Evolutionary conservation across 2,329 filamentous ascomycete genomes (phyloP).

Genomic region (Xylaria sp.): DNA sequence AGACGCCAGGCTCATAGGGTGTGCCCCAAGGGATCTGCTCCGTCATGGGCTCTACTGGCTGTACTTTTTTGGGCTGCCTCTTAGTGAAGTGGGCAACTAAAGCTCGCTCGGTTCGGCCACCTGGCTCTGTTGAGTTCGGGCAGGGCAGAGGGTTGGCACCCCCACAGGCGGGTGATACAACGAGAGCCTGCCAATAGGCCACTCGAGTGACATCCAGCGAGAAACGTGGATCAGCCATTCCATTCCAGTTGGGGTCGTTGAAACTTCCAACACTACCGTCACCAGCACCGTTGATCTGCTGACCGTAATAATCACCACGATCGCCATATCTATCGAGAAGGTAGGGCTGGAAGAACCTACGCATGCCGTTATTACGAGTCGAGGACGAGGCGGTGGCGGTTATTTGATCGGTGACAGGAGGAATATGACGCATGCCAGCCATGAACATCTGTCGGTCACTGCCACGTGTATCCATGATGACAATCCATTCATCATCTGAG

Average conservation of each 20-base stretch:
- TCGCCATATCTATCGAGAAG: constrained; percentile 52
- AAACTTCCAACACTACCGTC: constrained; percentile 43
- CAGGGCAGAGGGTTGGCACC: constrained; percentile 49
- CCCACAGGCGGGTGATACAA: constrained; percentile 48
- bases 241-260: constrained; percentile 56
- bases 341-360: constrained; percentile 53
- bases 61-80: not conserved
- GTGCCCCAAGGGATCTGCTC: not conserved
- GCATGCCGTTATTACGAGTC: constrained; percentile 51
- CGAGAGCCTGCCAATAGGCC: constrained; percentile 12
- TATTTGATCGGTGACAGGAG: constrained; percentile 49
- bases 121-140: not conserved
- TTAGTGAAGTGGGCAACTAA: not conserved
- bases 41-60: not conserved
- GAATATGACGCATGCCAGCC: constrained; percentile 47
- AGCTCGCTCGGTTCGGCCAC: not conserved
- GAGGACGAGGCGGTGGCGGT: constrained; percentile 43
- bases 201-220: constrained; percentile 31
- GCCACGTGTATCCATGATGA: constrained; percentile 51
- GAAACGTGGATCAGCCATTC: constrained; percentile 50
- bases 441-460: constrained; percentile 49
- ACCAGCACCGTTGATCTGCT: constrained; percentile 48
- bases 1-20: not conserved
- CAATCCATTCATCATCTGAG: constrained; percentile 49
- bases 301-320: constrained; percentile 51